Base-by-base conservation (phyloP, 1,284 basidiomycete species). In the Boletus mariae region DNA sequence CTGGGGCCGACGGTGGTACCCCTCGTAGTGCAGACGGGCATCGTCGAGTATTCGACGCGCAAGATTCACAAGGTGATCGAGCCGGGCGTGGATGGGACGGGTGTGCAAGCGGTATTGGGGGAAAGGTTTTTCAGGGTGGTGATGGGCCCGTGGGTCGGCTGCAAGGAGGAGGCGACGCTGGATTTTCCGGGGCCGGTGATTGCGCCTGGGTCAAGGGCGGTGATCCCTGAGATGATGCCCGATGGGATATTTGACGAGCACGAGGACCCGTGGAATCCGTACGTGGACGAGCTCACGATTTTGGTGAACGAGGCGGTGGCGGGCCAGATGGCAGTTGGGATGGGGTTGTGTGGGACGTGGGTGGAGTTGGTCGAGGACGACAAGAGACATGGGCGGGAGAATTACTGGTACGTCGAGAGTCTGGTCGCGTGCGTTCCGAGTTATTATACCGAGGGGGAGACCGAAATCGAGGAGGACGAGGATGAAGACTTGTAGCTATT, bases 261-360 rank as follows among this genome's bases (percentile, higher is more conserved):
- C 10, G 38, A 46, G 1, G 40, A 59, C 32, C 53, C 68, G 32
- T 80, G 83, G 61, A 73, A 84, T 57, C 74, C 80, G 8, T 68
- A 68, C 42, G 71, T 67, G 47, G 79, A 85, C 53, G 71, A 75
- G 28, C 80, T 87, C 59, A 75, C 72, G 7, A 63, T 86, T 6
- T 70, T 85, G 32, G 68, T 85, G n/a, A 73, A 78, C 17, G 72
- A 72, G 1, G 62, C 61, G n/a, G 63, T 69, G 1, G 68, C 73
- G 6, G 72, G 72, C 20, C 62, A 72, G 37, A 54, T 86, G 42
- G 58, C 62, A 9, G 57, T 75, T 3, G 82, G 83, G 0, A 78
- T 87, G 76, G 68, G 66, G 2, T 41, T 71, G 7, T 58, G 52
- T 40, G 85, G 77, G 28, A 79, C 78, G 20, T 87, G 80, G 77